A percentile compares a stretch with the other conserved stretches of the same genome.
phyloP scores from a whole-genome alignment of 202 grass and related monocot genomes.

The Elaeis oleifera region DNA sequence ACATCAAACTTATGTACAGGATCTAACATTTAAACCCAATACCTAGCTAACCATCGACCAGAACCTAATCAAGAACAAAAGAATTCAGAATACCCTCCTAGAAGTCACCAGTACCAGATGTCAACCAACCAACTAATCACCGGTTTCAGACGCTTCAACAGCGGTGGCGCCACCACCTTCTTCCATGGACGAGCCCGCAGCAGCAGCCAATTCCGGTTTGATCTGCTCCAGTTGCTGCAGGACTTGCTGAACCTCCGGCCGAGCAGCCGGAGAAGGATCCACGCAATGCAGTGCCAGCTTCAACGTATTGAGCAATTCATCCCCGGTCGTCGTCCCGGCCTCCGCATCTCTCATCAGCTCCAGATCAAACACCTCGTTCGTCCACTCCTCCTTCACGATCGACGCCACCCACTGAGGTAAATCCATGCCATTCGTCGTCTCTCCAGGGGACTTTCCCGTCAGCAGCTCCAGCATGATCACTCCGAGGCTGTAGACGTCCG shows the following conservation, averaged over 20 bases:
- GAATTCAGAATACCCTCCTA: too few relatives aligned
- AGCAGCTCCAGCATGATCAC: constrained; percentile 84
- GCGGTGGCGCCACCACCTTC: constrained; percentile 30
- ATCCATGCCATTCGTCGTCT: constrained; percentile 74
- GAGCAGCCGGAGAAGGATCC: constrained; percentile 53
- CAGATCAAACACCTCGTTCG: constrained; percentile 93
- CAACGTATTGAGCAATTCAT: constrained; percentile 78
- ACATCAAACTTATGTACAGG: too few relatives aligned
- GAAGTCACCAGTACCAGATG: too few relatives aligned
- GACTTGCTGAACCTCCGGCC: constrained; percentile 66
- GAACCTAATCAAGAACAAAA: too few relatives aligned
- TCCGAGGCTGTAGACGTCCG: constrained; percentile 84
- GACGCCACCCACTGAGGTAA: constrained; percentile 95
- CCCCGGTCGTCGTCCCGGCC: constrained; percentile 39
- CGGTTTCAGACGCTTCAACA: constrained; percentile 5
- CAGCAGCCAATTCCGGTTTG: constrained; percentile 47
- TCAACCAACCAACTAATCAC: too few relatives aligned
- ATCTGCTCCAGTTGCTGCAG: constrained; percentile 89
- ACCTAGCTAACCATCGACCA: too few relatives aligned
- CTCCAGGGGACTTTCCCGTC: constrained; percentile 75
- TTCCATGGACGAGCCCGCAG: constrained; percentile 27
- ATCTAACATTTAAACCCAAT: too few relatives aligned
- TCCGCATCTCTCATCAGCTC: constrained; percentile 81
- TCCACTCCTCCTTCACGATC: constrained; percentile 90
- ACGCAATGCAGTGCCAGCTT: constrained; percentile 84